These are phyloP conservation scores for Spathaspora passalidarum DNA, from an alignment of 805 yeast genomes.

Conservation along the genomic window DNA sequence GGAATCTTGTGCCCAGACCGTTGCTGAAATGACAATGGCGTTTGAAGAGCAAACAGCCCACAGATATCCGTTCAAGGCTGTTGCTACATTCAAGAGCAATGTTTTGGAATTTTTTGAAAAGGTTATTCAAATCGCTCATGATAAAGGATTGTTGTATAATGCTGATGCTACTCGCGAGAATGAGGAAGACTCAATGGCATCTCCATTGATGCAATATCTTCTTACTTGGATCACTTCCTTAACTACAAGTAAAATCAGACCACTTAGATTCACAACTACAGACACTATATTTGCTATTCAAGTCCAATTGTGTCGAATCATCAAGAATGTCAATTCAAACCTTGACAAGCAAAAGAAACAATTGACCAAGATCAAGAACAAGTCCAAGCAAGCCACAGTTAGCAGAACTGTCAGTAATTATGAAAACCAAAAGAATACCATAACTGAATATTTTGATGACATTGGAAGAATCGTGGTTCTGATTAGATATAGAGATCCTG, in stretches of 20 bases:
- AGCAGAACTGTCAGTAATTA: slow-evolving; percentile 35
- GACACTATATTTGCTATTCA: slow-evolving; percentile 57
- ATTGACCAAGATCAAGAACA: slow-evolving; percentile 28
- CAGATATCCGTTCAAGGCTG: slow-evolving; percentile 60
- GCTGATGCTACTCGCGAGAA: slow-evolving; percentile 9
- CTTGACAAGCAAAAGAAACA: slow-evolving; percentile 46
- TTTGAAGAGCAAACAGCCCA: slow-evolving; percentile 61
- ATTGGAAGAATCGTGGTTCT: slow-evolving; percentile 64
- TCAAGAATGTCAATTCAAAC: slow-evolving; percentile 31
- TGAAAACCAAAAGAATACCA: slow-evolving; percentile 45
- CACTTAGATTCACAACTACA: slow-evolving; percentile 69
- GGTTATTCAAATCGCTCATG: slow-evolving; percentile 53
- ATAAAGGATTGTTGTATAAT: slow-evolving; percentile 48
- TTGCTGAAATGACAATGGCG: slow-evolving; percentile 64
- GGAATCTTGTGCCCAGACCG: slow-evolving; percentile 70
- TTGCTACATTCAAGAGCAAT: slow-evolving; percentile 52
- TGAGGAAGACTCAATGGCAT: slow-evolving; percentile 28
- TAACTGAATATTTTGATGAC: slow-evolving; percentile 60
- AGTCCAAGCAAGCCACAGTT: slow-evolving; percentile 46
- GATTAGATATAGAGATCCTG: slow-evolving; percentile 79
- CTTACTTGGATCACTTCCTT: slow-evolving; percentile 75
- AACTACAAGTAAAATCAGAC: slow-evolving; percentile 65
- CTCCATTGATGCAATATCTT: slow-evolving; percentile 51
- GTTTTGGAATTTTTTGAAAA: slow-evolving; percentile 54
- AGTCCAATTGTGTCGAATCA: slow-evolving; percentile 53